Evolutionary conservation across 78 protist genomes (phyloP), one percentile per base, ranked within the genome.

Genomic region (Dictyostelium brefeldianum): DNA sequence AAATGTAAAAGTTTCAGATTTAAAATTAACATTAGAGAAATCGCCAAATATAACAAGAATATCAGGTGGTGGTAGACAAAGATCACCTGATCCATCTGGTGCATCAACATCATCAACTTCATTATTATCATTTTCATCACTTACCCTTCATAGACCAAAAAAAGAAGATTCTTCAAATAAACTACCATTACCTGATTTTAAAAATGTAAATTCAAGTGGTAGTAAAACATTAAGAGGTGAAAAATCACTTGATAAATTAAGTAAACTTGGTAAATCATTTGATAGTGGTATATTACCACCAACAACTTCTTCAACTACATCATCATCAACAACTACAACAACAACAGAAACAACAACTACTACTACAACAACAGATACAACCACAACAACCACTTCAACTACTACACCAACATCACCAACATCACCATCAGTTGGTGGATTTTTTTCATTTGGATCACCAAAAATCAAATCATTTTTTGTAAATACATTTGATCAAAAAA

Each of bases 11-110:
- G 71, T 87, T 36, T 27, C 77, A 17, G 79, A 87, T 14, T 77
- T 87, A 77, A 87, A 87, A 87, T 31, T 14, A 22, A 62, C 65
- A 25, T 64, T 87, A 48, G 92, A 87, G 43, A 87, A 87, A 17
- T 87, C 92, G 65, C 92, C 92, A 43, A 47, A 64, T 25, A 62
- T 77, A 18, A 18, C 62, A 27, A 74, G 92, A 87, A 29, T 87
- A 22, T 62, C 83, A 18, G 62, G 78, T 77, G 92, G 92, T 18
- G 92, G 92, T 20, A 87, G 92, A 77, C 74, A 56, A 27, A 78
- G 43, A 36, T 36, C 43, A 36, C 43, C 43, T 36, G 43, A 36
- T 36, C 43, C 43, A 36, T 15, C 59, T 1, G 3, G 12, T 53
- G 12, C 59, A 53, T 53, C 59, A 15, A 53, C 18, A 53, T 53